Evolutionary conservation across 768 basidiomycete species (phyloP).

Genomic region (Ramaria rubella): DNA sequence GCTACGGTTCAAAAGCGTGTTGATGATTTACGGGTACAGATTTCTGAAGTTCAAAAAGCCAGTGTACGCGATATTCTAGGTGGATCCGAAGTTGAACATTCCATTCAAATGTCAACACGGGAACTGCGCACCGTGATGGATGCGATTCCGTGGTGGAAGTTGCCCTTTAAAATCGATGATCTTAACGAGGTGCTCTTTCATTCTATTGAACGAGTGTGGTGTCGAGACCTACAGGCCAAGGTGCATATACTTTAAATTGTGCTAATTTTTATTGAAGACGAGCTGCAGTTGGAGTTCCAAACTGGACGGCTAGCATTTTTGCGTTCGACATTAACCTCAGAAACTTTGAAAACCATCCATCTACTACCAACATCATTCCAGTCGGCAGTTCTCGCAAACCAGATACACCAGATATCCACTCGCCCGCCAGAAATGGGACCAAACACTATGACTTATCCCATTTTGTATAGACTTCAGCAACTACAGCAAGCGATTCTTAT

Average conservation of each 20-base stretch:
- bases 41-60: not conserved
- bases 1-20: conserved; percentile 32
- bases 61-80: conserved; percentile 32
- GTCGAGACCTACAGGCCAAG: conserved; percentile 9
- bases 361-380: conserved; percentile 34
- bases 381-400: conserved; percentile 54
- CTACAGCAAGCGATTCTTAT: conserved; percentile 49
- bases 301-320: conserved; percentile 49
- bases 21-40: conserved; percentile 18
- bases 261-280: not conserved
- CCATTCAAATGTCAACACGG: not conserved
- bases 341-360: conserved; percentile 36
- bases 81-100: not conserved
- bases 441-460: conserved; percentile 41
- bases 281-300: conserved; percentile 53
- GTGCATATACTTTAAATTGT: not conserved
- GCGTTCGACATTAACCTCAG: conserved; percentile 37
- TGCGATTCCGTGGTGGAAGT: conserved; percentile 17
- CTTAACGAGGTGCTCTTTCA: conserved; percentile 9
- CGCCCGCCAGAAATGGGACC: conserved; percentile 43
- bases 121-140: conserved; percentile 4
- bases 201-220: conserved; percentile 10
- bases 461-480: conserved; percentile 46
- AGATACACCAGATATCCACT: conserved; percentile 44
- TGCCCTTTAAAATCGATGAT: conserved; percentile 17